Base-by-base conservation (phyloP, 805 yeast genomes). In the Scheffersomyces spartinae region DNA sequence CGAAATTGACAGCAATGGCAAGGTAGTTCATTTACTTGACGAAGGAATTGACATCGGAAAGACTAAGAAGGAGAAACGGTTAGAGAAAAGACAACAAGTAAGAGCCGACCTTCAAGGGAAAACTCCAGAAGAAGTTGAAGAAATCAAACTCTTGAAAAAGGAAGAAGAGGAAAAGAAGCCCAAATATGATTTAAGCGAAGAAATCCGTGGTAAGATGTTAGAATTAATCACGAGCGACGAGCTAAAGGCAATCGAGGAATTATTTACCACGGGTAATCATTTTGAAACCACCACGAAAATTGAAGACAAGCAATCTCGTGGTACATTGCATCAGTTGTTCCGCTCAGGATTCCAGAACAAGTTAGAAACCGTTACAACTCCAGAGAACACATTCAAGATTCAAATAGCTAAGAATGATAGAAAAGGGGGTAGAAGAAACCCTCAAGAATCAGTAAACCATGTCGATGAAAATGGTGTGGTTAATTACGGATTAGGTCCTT, bases 301-400 rank as follows among this genome's bases (percentile, higher is more conserved):
- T 35, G 61, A 62, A 12, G 86, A 76, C 30, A 91, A 91, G 43
- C 63, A 66, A 9, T 58, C 51, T n/a, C 70, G 99, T 39, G 82
- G 94, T 0, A 58, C 66, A 33, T 59, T 91, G 27, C 99, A 91
- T 50, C 77, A 74, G 36, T 55, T 84, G 20, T 45, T 86, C 21
- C 66, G 96, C 38, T 68, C 61, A 28, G 78, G 81, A 0, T 91
- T 84, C 48, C 64, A 72, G 23, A 73, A 79, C 14, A 73, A 67
- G 36, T 52, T 91, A 19, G 97, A 91, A 31, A 71, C 95, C 4
- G 64, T 71, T 24, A 91, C 97, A 0, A 69, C 86, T 0, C 64
- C 66, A 2, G 61, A 61, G 13, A 79, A 83, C 43, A 64, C 71
- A 1, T 75, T 86, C 41, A 64, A 66, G 27, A 62, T 86, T 29